phyloP scores from a whole-genome alignment of 257 asterid species.

The Pogostemon cablin region DNA sequence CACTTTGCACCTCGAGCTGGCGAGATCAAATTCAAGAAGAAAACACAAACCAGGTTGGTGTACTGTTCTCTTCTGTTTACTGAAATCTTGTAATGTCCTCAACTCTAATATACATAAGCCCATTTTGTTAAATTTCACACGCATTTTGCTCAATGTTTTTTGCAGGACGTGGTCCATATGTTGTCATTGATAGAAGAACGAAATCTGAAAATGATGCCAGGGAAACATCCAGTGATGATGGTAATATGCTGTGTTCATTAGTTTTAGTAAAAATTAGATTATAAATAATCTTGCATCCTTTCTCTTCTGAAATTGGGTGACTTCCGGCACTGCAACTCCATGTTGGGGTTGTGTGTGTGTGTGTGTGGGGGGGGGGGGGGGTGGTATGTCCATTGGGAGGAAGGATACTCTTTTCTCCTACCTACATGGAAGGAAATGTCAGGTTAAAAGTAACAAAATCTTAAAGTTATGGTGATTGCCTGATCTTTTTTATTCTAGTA shows the following conservation, averaged over 20 bases:
- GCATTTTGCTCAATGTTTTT: constrained; percentile 27
- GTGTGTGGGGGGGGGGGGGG: neutral
- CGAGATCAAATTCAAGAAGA: constrained; percentile 95
- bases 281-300: constrained; percentile 15
- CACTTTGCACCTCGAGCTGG: constrained; percentile 89
- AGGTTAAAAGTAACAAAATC: neutral
- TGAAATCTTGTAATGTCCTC: neutral
- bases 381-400: constrained; percentile 12
- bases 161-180: constrained; percentile 92
- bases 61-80: neutral
- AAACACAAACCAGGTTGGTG: constrained; percentile 70
- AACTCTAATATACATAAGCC: neutral
- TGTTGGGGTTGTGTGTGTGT: neutral
- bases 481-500: neutral
- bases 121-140: constrained; percentile 27
- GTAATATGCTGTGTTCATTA: constrained; percentile 38
- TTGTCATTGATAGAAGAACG: constrained; percentile 81
- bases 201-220: constrained; percentile 50
- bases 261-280: neutral
- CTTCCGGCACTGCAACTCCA: neutral
- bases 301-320: neutral
- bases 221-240: constrained; percentile 79
- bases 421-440: constrained; percentile 3
- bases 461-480: neutral
- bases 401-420: neutral